phyloP scores from a whole-genome alignment of 169 alveolate species.

The Plasmodium fragile region DNA sequence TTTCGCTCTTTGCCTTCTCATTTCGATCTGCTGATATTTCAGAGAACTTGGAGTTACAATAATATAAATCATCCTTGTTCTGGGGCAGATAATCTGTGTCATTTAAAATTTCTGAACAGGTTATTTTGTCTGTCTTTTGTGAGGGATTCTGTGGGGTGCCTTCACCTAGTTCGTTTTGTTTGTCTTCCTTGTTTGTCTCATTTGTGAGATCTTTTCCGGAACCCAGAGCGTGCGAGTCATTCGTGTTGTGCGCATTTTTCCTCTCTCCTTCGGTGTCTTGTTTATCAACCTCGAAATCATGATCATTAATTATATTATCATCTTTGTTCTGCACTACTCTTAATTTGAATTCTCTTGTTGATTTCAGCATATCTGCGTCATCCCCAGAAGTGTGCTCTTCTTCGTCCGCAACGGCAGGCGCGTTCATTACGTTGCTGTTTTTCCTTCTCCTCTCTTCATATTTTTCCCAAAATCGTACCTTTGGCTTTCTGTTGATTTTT shows the following conservation, averaged over 20 bases:
- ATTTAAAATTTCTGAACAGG: not conserved
- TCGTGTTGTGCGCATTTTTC: not conserved
- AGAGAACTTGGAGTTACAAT: conserved; percentile 15
- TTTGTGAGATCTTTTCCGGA: not conserved
- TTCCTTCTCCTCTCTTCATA: conserved; percentile 53
- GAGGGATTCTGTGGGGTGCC: not conserved
- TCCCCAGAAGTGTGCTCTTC: not conserved
- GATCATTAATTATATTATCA: not conserved
- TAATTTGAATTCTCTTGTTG: not conserved
- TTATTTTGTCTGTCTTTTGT: not conserved
- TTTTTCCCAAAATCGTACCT: conserved; percentile 69
- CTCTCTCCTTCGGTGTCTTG: not conserved
- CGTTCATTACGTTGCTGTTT: not conserved
- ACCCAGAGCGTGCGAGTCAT: not conserved
- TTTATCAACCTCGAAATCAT: not conserved
- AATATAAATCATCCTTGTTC: conserved; percentile 3
- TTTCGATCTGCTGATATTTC: conserved; percentile 8
- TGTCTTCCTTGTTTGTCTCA: not conserved
- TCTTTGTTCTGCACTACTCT: not conserved
- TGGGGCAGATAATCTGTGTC: not conserved
- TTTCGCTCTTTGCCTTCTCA: not conserved
- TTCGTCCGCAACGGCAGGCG: not conserved
- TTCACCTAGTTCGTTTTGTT: not conserved
- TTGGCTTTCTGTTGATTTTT: conserved; percentile 56
- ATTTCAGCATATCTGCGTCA: not conserved